A percentile compares a stretch with the other conserved stretches of the same genome.
Evolutionary conservation across 208 protist species (phyloP).

Genomic region (Lotmaria passim): DNA sequence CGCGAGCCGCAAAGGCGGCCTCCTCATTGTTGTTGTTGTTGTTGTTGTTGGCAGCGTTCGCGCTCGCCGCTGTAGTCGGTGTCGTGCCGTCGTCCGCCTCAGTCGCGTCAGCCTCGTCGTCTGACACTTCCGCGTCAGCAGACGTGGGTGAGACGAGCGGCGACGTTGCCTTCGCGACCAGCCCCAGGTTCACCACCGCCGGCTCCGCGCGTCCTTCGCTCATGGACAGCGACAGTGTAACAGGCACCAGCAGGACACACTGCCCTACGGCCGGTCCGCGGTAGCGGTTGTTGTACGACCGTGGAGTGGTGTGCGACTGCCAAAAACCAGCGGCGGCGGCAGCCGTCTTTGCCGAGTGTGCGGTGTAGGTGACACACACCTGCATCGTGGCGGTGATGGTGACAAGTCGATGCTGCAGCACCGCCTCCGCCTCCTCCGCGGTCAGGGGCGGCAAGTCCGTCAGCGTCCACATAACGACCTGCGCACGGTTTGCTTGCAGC

Average conservation of each 20-base stretch:
- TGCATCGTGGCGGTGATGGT: conserved; percentile 48
- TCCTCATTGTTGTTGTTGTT: conserved; percentile 13
- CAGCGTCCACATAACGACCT: conserved; percentile 59
- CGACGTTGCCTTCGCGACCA: conserved; percentile 34
- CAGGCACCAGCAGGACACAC: conserved; percentile 52
- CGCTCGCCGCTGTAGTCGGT: no score
- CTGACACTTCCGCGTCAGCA: not conserved
- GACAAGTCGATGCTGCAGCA: conserved; percentile 54
- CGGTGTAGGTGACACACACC: conserved; percentile 64
- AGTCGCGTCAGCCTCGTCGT: conserved; percentile 15
- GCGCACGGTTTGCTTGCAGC: conserved; percentile 49
- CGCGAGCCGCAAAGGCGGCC: conserved; percentile 19
- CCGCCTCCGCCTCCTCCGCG: conserved; percentile 34
- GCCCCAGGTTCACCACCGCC: conserved; percentile 38
- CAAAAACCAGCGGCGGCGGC: conserved; percentile 8
- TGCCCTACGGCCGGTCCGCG: conserved; percentile 36
- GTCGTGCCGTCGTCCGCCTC: conserved; percentile 13
- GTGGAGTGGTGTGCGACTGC: conserved; percentile 19
- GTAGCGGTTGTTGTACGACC: conserved; percentile 28
- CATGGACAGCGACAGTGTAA: conserved; percentile 49
- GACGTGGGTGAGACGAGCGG: conserved; percentile 15
- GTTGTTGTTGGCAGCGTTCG: not conserved
- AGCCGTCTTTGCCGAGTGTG: conserved; percentile 24
- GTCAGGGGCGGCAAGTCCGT: conserved; percentile 46
- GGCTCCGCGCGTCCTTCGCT: conserved; percentile 72